Conservation (phyloP, 169 alveolate genomes). For the Miamiensis avidus region DNA sequence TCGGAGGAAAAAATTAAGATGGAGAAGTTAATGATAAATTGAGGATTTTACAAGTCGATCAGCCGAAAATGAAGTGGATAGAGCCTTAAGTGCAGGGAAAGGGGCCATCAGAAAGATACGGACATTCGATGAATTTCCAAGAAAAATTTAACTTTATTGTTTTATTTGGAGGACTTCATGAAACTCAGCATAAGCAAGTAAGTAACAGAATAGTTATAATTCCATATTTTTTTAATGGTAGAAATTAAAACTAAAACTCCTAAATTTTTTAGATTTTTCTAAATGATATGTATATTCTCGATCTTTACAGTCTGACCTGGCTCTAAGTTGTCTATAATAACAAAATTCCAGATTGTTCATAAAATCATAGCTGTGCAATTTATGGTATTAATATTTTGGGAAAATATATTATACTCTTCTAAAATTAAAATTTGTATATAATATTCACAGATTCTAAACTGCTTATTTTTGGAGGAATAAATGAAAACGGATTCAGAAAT, state of each 20-base stretch:
- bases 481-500: not conserved
- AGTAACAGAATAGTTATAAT: no score
- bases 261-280: not conserved
- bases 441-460: not conserved
- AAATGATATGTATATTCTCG: not conserved
- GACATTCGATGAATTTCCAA: not conserved
- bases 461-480: not conserved
- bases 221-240: no score
- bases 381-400: not conserved
- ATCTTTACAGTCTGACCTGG: not conserved
- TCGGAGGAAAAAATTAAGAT: not conserved
- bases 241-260: no score
- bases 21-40: not conserved
- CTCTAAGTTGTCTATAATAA: not conserved
- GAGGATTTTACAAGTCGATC: not conserved
- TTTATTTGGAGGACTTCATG: not conserved
- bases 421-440: no score
- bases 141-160: not conserved
- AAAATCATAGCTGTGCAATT: not conserved
- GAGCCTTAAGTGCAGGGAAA: not conserved
- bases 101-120: not conserved
- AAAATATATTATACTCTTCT: no score
- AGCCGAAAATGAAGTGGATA: not conserved
- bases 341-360: not conserved
- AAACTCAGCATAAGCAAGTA: not conserved